phyloP scores from a whole-genome alignment of 1,139 yeast genomes.

The Groenewaldozyma auringiensis region DNA sequence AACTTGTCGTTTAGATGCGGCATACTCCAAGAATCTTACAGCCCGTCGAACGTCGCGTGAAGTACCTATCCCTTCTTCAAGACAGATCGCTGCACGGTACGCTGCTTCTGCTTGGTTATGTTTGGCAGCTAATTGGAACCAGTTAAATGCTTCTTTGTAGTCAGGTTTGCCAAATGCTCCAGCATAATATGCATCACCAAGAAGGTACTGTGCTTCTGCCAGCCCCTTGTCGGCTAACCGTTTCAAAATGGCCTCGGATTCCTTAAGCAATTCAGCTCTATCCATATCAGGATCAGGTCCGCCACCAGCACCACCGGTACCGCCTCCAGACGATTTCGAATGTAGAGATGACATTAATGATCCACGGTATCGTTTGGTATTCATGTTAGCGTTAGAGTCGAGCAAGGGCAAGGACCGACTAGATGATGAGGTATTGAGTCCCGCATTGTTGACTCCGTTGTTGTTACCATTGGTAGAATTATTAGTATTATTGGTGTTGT shows the following conservation, averaged over 20 bases:
- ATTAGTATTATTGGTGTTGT: background rate
- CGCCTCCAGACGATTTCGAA: no score
- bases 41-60: constrained; percentile 84
- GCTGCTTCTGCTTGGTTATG: constrained; percentile 90
- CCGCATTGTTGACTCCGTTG: background rate
- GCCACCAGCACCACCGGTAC: no score
- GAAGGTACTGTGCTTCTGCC: constrained; percentile 81
- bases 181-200: constrained; percentile 81
- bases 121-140: constrained; percentile 86
- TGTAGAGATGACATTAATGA: background rate
- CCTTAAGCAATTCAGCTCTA: constrained; percentile 48
- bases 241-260: constrained; percentile 64
- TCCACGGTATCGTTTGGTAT: background rate
- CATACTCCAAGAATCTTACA: constrained; percentile 72
- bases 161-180: constrained; percentile 86
- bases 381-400: background rate
- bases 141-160: constrained; percentile 61
- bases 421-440: background rate
- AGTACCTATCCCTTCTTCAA: constrained; percentile 90
- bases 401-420: background rate
- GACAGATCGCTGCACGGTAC: constrained; percentile 83
- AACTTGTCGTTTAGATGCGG: constrained; percentile 87
- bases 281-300: constrained; percentile 37
- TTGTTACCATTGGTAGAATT: background rate
- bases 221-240: constrained; percentile 74